Evolutionary conservation across 805 yeast genomes (phyloP).

Genomic region (Candida awuae): DNA sequence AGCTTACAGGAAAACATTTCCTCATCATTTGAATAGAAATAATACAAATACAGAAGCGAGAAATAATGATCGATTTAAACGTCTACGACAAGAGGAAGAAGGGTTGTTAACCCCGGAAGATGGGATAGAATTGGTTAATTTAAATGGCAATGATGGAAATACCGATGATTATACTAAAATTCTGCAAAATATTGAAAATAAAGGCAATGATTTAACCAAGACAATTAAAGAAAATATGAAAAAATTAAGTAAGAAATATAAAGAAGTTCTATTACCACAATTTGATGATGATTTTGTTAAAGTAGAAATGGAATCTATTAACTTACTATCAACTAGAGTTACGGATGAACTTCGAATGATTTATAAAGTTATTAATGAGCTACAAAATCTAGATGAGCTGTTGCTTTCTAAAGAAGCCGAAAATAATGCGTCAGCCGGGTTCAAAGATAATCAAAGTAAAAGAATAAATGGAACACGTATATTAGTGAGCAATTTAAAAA

Average conservation of each 20-base stretch:
- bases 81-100: conserved; percentile 47
- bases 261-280: conserved; percentile 79
- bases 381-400: conserved; percentile 31
- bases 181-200: conserved; percentile 11
- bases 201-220: conserved; percentile 11
- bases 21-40: conserved; percentile 40
- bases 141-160: neutral
- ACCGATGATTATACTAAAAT: conserved; percentile 6
- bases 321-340: conserved; percentile 63
- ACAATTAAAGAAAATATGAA: conserved; percentile 48
- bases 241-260: conserved; percentile 61
- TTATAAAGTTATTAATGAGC: conserved; percentile 65
- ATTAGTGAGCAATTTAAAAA: conserved; percentile 73
- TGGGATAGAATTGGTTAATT: conserved; percentile 8
- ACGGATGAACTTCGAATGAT: conserved; percentile 73
- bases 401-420: conserved; percentile 1
- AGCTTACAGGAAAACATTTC: conserved; percentile 84
- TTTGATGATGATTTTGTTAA: conserved; percentile 79
- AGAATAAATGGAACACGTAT: conserved; percentile 17
- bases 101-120: conserved; percentile 37
- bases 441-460: conserved; percentile 3
- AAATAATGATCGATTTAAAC: conserved; percentile 27
- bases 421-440: neutral
- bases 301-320: conserved; percentile 46
- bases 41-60: conserved; percentile 19